phyloP scores from a whole-genome alignment of 768 basidiomycete species.

The Boletus reticuloceps region DNA sequence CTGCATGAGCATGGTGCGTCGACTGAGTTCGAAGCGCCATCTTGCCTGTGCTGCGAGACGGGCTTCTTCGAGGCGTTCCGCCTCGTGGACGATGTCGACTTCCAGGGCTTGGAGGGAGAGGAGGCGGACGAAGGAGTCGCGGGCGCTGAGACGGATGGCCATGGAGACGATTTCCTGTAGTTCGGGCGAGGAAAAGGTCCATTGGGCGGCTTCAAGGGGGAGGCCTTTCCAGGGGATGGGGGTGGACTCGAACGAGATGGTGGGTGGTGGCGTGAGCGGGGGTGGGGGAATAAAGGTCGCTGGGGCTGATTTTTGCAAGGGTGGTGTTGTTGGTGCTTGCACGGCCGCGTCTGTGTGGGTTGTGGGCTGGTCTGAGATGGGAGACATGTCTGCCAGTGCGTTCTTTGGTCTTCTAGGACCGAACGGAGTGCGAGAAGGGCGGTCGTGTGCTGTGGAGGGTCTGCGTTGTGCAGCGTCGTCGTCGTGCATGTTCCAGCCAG shows the following conservation, averaged over 20 bases:
- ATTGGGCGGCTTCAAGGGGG: constrained; percentile 69
- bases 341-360: constrained; percentile 11
- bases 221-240: constrained; percentile 67
- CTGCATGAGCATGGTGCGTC: constrained; percentile 69
- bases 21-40: constrained; percentile 64
- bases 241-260: constrained; percentile 53
- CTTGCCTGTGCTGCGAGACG: constrained; percentile 58
- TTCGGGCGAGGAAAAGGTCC: constrained; percentile 47
- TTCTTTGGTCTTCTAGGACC: constrained; percentile 16
- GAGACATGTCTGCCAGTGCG: not conserved
- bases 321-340: constrained; percentile 5
- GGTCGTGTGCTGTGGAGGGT: constrained; percentile 15
- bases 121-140: constrained; percentile 69
- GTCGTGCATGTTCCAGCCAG: constrained; percentile 12
- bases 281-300: constrained; percentile 18
- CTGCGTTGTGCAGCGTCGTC: constrained; percentile 9
- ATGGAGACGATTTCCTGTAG: constrained; percentile 71
- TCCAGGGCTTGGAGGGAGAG: constrained; percentile 64
- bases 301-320: too few species aligned
- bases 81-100: constrained; percentile 53
- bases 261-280: constrained; percentile 46
- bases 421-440: constrained; percentile 20
- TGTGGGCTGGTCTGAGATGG: too few species aligned
- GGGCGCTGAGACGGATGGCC: constrained; percentile 66
- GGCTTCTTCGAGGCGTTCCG: constrained; percentile 51